phyloP scores from a whole-genome alignment of 2,329 filamentous ascomycete species.

The Exophiala bonariae region DNA sequence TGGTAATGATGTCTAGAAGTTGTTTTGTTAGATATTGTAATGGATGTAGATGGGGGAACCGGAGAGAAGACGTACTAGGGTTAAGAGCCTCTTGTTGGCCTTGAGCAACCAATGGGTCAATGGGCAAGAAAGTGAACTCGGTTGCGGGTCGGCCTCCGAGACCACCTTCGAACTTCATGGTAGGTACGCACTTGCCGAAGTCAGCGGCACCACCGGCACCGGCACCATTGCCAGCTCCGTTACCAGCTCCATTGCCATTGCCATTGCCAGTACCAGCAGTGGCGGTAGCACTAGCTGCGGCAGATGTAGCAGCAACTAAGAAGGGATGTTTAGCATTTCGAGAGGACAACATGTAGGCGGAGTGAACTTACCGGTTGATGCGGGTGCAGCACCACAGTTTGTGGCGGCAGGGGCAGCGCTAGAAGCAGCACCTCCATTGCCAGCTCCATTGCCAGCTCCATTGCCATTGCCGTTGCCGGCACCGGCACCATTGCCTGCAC shows the following conservation, averaged over 20 bases:
- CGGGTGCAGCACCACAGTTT: conserved; percentile 4
- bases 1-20: conserved; percentile 64
- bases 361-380: conserved; percentile 11
- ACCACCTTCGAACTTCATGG: conserved; percentile 60
- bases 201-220: conserved; percentile 39
- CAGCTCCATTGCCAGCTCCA: background rate
- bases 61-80: conserved; percentile 59
- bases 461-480: background rate
- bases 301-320: conserved; percentile 16
- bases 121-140: conserved; percentile 69
- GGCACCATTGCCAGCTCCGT: conserved; percentile 4
- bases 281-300: conserved; percentile 12
- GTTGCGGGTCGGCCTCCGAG: conserved; percentile 51
- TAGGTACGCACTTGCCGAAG: conserved; percentile 52
- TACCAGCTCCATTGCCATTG: background rate
- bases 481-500: conserved; percentile 17
- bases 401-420: background rate
- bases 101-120: conserved; percentile 60
- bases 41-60: too few relatives aligned
- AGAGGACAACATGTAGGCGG: too few relatives aligned
- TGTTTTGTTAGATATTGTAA: too few relatives aligned
- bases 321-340: background rate
- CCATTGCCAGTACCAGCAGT: conserved; percentile 20
- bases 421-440: conserved; percentile 6
- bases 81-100: conserved; percentile 66